Percentiles rank a stretch among this genome's conserved stretches.
Evolutionary conservation across 805 yeast species (phyloP).

Genomic region (Metschnikowia colocasiae): DNA sequence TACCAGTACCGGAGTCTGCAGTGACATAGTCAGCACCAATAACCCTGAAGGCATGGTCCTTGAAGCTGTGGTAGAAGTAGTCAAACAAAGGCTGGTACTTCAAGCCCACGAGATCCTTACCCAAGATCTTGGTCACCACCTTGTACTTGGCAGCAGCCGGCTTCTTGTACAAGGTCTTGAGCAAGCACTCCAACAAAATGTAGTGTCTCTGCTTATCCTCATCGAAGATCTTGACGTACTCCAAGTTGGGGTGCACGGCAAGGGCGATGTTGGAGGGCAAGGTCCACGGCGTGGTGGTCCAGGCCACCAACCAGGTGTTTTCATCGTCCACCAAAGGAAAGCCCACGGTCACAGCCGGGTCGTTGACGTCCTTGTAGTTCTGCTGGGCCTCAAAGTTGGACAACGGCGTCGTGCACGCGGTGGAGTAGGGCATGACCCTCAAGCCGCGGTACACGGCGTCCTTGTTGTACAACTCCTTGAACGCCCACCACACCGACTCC

Average conservation of each 20-base stretch:
- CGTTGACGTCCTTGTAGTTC: constrained; percentile 94
- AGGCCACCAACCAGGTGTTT: constrained; percentile 82
- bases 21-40: constrained; percentile 82
- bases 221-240: constrained; percentile 87
- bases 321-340: constrained; percentile 81
- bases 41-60: constrained; percentile 78
- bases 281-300: constrained; percentile 99
- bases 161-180: constrained; percentile 86
- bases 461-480: constrained; percentile 81
- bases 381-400: constrained; percentile 98
- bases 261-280: constrained; percentile 90
- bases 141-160: constrained; percentile 87
- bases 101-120: constrained; percentile 73
- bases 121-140: constrained; percentile 75
- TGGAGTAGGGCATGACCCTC: constrained; percentile 98
- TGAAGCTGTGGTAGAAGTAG: constrained; percentile 72
- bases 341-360: constrained; percentile 93
- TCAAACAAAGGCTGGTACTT: constrained; percentile 81
- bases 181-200: constrained; percentile 78
- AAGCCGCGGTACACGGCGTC: constrained; percentile 90
- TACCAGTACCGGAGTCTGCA: constrained; percentile 96
- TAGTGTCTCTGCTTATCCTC: constrained; percentile 79
- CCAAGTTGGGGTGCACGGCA: constrained; percentile 87
- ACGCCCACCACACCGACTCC: constrained; percentile 99
- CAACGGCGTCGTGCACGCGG: constrained; percentile 94